Percentiles rank a stretch among this genome's conserved stretches.
These are phyloP conservation scores for Urtica urens DNA, from an alignment of 306 rosid species.

Conservation along the genomic window DNA sequence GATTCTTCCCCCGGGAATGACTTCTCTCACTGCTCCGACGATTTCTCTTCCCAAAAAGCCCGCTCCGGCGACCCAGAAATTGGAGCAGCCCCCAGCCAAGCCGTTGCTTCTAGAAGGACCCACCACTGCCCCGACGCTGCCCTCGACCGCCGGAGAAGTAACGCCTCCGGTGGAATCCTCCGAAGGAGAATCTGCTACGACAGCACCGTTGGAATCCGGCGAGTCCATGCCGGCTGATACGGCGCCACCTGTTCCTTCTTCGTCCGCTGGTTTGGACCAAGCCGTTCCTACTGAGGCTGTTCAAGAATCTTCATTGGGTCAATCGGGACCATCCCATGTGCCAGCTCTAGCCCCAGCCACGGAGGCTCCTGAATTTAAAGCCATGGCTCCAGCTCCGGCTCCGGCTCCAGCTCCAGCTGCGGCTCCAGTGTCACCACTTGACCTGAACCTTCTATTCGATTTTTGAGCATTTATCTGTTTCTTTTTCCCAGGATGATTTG, in stretches of 20 bases:
- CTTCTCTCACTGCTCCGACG: constrained; percentile 58
- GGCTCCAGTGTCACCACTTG: constrained; percentile 24
- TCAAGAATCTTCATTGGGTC: constrained; percentile 18
- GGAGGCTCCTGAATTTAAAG: constrained; percentile 21
- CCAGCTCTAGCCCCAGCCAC: constrained; percentile 31
- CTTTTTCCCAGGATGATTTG: too few relatives aligned
- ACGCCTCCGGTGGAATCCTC: constrained; percentile 36
- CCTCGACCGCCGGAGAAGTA: constrained; percentile 27
- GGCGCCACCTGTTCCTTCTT: constrained; percentile 21
- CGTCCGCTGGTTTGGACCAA: constrained; percentile 28
- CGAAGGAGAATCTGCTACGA: constrained; percentile 14
- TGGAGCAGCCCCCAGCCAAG: constrained; percentile 52
- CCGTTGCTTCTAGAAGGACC: constrained; percentile 75
- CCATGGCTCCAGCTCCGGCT: constrained; percentile 23
- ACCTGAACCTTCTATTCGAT: constrained; percentile 20
- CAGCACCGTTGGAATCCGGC: constrained; percentile 28
- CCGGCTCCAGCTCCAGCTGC: constrained; percentile 30
- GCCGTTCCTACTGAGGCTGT: constrained; percentile 23
- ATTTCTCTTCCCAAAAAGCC: constrained; percentile 65
- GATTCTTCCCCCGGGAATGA: constrained; percentile 92
- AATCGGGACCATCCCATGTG: constrained; percentile 21
- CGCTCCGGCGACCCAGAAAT: constrained; percentile 39
- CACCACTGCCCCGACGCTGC: constrained; percentile 31
- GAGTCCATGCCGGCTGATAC: constrained; percentile 22
- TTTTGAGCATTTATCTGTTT: constrained; percentile 1